Base-by-base conservation (phyloP, 2,329 filamentous ascomycete species). In the Botrytis fabae region DNA sequence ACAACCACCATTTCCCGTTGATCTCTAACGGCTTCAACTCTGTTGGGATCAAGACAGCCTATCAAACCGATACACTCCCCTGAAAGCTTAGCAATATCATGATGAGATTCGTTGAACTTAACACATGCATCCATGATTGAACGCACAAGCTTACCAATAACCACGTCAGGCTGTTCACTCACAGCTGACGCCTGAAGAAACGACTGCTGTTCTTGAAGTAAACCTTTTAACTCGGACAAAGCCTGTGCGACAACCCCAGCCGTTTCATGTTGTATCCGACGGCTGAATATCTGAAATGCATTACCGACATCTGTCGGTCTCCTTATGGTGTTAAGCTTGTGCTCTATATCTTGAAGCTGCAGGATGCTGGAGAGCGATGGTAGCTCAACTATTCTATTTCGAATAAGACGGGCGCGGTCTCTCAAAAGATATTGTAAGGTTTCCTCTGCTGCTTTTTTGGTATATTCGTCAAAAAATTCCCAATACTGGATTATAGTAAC, bases 41-140 rank as follows among this genome's bases (percentile, higher is more conserved):
- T 90, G 79, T 97, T 97, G 1, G 95, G 92, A 81, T 99, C 97
- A 35, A 99, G 84, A 76, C 95, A 97, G 10, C 97, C 96, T 70
- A 99, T 90, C 32, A 97, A 86, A 0, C 97, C 97, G 57, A 99
- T 86, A 76, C 93, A 96, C 79, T 92, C 90, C 22, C 94, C 92
- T 75, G 93, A 94, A 4, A 97, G 85, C 28, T 89, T 85, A 69
- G 91, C 87, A 71, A 98, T 92, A 20, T 90, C 88, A 12, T 85
- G 81, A 60, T 92, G 88, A 20, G 87, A 85, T 69, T 89, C 88
- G 76, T 91, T 93, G 82, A 96, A 96, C 75, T 92, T 94, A 71
- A 94, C 89, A 68, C 91, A 92, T 69, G 93, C 95, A 82, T 98
- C 95, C 16, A 99, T 87, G 18, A 99, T 85, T 20, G 93, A 90